Conservation (phyloP, 306 rosid species). For the Trifolium repens region DNA sequence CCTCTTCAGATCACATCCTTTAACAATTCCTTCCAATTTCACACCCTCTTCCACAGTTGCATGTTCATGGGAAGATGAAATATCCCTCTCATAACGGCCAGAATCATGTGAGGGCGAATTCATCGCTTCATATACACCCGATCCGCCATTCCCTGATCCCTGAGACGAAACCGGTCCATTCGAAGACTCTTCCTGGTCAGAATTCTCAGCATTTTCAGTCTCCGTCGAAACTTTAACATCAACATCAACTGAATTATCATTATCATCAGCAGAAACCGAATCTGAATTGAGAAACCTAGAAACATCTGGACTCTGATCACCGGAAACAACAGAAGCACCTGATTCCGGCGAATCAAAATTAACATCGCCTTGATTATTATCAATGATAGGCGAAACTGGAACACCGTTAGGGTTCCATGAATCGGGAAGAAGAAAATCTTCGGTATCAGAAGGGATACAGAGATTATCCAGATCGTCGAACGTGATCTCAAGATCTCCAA, state of each 20-base stretch:
- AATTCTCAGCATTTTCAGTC: constrained; percentile 40
- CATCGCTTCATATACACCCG: constrained; percentile 56
- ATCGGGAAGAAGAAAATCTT: constrained; percentile 60
- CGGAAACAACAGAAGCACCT: constrained; percentile 45
- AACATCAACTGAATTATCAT: neutral
- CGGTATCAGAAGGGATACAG: constrained; percentile 61
- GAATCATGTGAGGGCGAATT: constrained; percentile 55
- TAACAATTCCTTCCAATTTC: constrained; percentile 59
- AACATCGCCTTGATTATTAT: neutral
- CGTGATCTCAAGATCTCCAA: constrained; percentile 49
- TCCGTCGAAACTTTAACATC: constrained; percentile 41
- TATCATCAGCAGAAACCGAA: constrained; percentile 29
- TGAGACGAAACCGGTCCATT: constrained; percentile 69
- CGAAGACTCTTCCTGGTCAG: constrained; percentile 54
- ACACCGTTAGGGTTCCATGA: constrained; percentile 38
- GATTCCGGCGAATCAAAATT: constrained; percentile 49
- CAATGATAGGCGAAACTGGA: constrained; percentile 9
- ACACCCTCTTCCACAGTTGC: constrained; percentile 50
- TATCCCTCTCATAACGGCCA: constrained; percentile 39
- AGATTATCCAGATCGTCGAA: constrained; percentile 71
- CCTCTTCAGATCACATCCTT: constrained; percentile 67
- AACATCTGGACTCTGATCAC: constrained; percentile 37
- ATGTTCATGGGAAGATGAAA: constrained; percentile 52
- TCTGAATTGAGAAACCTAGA: constrained; percentile 56
- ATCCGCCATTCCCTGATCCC: constrained; percentile 66